These are phyloP conservation scores for Saccharomycopsis synnaedendra DNA, from an alignment of 805 yeast species.

Conservation along the genomic window DNA sequence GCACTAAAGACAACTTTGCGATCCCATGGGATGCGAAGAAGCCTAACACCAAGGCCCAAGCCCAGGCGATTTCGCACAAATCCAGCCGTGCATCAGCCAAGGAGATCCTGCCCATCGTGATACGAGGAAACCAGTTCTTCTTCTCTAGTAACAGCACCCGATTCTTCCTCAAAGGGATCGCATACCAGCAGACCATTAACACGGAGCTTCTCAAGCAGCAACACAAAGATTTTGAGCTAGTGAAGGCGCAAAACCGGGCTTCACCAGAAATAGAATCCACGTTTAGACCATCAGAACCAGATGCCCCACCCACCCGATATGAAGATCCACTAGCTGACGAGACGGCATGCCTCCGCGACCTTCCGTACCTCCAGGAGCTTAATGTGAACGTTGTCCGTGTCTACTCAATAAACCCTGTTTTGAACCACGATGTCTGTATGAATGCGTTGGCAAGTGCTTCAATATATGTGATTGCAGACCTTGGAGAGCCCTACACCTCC, in stretches of 20 bases:
- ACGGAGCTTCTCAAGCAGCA: not conserved
- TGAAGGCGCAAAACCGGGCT: not conserved
- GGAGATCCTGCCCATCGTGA: slow-evolving; percentile 53
- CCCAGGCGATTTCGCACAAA: no score
- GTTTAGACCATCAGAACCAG: slow-evolving; percentile 18
- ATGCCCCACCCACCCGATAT: slow-evolving; percentile 46
- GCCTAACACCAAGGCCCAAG: no score
- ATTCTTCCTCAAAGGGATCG: slow-evolving; percentile 67
- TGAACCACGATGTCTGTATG: slow-evolving; percentile 66
- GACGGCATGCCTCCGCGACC: slow-evolving; percentile 55
- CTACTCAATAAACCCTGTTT: slow-evolving; percentile 54
- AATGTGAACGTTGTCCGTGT: slow-evolving; percentile 66
- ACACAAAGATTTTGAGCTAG: not conserved
- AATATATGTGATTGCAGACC: slow-evolving; percentile 71
- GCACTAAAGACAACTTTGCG: no score
- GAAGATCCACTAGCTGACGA: slow-evolving; percentile 64
- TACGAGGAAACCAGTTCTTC: slow-evolving; percentile 70
- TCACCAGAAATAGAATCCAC: not conserved
- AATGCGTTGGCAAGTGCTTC: slow-evolving; percentile 55
- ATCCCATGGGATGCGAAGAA: no score
- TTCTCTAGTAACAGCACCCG: slow-evolving; percentile 70
- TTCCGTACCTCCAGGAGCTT: slow-evolving; percentile 53
- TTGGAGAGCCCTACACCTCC: slow-evolving; percentile 54
- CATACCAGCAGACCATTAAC: slow-evolving; percentile 38
- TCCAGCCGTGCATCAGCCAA: slow-evolving; percentile 14